Percentiles rank a stretch among this genome's conserved stretches.
Conservation (phyloP, 257 asterid genomes). For the Solanum lycopersicoides region DNA sequence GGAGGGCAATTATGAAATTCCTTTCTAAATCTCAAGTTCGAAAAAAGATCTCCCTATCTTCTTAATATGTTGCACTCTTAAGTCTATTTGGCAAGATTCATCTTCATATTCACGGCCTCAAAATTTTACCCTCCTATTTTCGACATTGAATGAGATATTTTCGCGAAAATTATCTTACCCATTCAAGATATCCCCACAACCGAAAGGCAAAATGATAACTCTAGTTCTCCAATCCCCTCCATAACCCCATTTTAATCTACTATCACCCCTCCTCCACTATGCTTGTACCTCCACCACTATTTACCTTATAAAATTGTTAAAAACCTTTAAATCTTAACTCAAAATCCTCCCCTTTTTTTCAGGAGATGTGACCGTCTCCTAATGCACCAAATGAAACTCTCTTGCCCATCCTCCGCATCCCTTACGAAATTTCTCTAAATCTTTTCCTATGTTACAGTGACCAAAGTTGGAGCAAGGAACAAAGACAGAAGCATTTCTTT, state of each 20-base stretch:
- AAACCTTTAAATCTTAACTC: not conserved
- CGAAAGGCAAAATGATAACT: not conserved
- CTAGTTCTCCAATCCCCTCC: not conserved
- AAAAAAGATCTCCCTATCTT: not conserved
- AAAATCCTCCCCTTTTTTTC: not conserved
- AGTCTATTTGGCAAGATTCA: not conserved
- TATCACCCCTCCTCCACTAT: not conserved
- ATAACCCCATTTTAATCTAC: not conserved
- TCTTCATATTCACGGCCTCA: not conserved
- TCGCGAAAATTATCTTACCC: not conserved
- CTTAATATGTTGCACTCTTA: not conserved
- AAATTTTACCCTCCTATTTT: not conserved
- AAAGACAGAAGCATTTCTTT: not conserved
- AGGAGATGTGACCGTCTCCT: not conserved
- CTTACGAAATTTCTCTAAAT: no score
- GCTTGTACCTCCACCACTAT: not conserved
- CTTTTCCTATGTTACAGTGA: not conserved
- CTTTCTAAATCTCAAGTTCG: not conserved
- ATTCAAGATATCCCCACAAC: not conserved
- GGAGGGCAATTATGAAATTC: not conserved
- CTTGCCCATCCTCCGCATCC: not conserved
- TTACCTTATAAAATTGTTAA: not conserved
- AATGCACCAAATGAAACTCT: not conserved
- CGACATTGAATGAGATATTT: not conserved
- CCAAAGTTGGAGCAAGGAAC: not conserved